Evolutionary conservation across 2,329 filamentous ascomycete genomes (phyloP).

Genomic region (Xylariomycetidae sp.): DNA sequence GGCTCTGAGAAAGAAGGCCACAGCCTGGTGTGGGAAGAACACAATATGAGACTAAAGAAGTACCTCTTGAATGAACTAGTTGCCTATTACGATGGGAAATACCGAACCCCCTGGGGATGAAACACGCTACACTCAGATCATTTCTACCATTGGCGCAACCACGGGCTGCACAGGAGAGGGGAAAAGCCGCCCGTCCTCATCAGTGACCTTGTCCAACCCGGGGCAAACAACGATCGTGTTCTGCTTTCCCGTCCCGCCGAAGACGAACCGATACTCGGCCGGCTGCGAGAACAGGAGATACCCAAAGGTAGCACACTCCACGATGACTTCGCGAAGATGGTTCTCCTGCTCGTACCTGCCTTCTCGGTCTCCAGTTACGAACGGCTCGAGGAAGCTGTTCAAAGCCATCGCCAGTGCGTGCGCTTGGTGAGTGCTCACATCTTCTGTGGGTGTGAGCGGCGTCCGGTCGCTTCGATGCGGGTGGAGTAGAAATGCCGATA

Average conservation of each 20-base stretch:
- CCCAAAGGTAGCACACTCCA: constrained; percentile 35
- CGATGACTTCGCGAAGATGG: constrained; percentile 33
- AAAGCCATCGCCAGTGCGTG: constrained; percentile 27
- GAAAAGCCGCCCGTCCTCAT: constrained; percentile 15
- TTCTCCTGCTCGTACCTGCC: constrained; percentile 27
- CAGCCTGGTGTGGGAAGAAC: no score
- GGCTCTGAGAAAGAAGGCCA: no score
- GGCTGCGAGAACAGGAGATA: constrained; percentile 38
- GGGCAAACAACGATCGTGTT: constrained; percentile 17
- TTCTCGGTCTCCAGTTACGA: constrained; percentile 22
- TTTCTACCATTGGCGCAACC: constrained; percentile 11
- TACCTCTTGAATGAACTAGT: no score
- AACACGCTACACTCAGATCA: constrained; percentile 7
- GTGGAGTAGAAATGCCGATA: constrained; percentile 37
- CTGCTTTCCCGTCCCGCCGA: constrained; percentile 6
- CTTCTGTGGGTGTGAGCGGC: constrained; percentile 24
- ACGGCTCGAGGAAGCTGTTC: constrained; percentile 28
- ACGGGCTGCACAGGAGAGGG: constrained; percentile 9
- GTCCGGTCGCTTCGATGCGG: constrained; percentile 30
- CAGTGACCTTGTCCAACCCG: constrained; percentile 18
- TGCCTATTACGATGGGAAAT: no score
- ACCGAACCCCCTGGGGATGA: no score
- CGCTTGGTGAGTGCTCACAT: constrained; percentile 26
- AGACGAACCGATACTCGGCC: constrained; percentile 29
- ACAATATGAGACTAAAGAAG: no score